Evolutionary conservation across 2,329 filamentous ascomycete genomes (phyloP), one percentile per base, ranked within the genome.

Genomic region (Colletotrichum shisoi): DNA sequence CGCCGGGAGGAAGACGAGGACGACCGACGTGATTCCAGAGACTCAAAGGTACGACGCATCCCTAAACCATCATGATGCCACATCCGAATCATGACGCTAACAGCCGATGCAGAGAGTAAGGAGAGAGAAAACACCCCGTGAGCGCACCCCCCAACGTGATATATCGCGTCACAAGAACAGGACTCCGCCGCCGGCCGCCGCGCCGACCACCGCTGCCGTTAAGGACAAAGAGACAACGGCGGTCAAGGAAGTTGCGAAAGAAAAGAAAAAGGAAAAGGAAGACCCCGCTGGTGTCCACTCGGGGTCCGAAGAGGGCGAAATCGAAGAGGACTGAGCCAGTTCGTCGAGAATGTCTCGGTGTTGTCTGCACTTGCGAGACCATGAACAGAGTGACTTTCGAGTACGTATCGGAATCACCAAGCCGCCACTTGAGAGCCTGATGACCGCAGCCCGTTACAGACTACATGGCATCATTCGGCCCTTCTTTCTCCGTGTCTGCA

Each of bases 291-390:
- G 84, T 63, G 83, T 93, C 63, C 89, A 91, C 74, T 94, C 91
- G 67, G 95, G 95, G 60, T 97, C 94, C 75, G 95, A 99, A 80
- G 95, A 99, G 79, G 95, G 95, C 59, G 95, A 99, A 81, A 98
- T 99, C 73, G 95, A 97, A 79, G 94, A 98, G 82, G 86, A 88
- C 72, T 87, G 81, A 75, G 49, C 57, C 24, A n/a, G 27, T 27
- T 34, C 17, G 17, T 17, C 44, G 37, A 53, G 9, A 17, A 27
- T 11, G n/a, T 34, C 19, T 45, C 17, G 48, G 27, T 21, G 42
- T 19, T 21, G 21, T 5, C 7, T 54, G 40, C 49, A 37, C 11
- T 52, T 19, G 13, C 42, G 37, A 34, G 39, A 49, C 42, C 53
- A 13, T 37, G 21, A 42, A 48, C 8, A 34, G 39, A 57, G 60